Evolutionary conservation across 805 yeast genomes (phyloP).

Genomic region (Kuraishia piskuri): DNA sequence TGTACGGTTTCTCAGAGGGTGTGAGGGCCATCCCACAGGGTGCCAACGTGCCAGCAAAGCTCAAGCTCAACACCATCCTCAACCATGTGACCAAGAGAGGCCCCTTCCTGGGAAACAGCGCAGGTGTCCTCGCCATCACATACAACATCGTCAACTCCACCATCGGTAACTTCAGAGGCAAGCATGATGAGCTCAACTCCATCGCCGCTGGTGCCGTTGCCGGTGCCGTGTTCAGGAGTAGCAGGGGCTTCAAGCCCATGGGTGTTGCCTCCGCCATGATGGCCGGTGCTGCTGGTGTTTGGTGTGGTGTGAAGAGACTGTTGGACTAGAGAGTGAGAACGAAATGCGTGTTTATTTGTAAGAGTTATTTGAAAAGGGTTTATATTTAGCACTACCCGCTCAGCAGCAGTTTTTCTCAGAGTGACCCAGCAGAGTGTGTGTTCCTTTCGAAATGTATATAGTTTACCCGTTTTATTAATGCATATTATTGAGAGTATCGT

Average conservation of each 20-base stretch:
- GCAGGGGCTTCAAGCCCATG: constrained; percentile 83
- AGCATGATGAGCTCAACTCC: constrained; percentile 81
- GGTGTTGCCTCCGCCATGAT: constrained; percentile 74
- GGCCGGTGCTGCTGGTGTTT: constrained; percentile 86
- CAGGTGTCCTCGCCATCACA: constrained; percentile 86
- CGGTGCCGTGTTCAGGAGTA: constrained; percentile 85
- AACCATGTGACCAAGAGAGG: constrained; percentile 94
- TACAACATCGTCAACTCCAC: constrained; percentile 80
- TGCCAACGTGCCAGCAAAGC: constrained; percentile 64
- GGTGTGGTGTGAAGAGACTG: constrained; percentile 74
- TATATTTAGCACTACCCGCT: not conserved
- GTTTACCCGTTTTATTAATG: not conserved
- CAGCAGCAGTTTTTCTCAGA: not conserved
- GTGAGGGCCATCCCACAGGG: constrained; percentile 54
- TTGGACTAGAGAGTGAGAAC: not conserved
- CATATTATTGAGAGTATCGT: not conserved
- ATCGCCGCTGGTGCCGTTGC: constrained; percentile 84
- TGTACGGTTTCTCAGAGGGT: constrained; percentile 84
- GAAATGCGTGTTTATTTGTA: not conserved
- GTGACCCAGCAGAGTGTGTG: not conserved
- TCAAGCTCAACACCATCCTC: constrained; percentile 81
- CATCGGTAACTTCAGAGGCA: constrained; percentile 75
- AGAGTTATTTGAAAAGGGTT: not conserved
- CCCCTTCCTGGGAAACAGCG: constrained; percentile 90
- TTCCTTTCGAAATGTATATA: not conserved